Evolutionary conservation across 1,284 basidiomycete genomes (phyloP).

Genomic region (Heterobasidion parviporum): DNA sequence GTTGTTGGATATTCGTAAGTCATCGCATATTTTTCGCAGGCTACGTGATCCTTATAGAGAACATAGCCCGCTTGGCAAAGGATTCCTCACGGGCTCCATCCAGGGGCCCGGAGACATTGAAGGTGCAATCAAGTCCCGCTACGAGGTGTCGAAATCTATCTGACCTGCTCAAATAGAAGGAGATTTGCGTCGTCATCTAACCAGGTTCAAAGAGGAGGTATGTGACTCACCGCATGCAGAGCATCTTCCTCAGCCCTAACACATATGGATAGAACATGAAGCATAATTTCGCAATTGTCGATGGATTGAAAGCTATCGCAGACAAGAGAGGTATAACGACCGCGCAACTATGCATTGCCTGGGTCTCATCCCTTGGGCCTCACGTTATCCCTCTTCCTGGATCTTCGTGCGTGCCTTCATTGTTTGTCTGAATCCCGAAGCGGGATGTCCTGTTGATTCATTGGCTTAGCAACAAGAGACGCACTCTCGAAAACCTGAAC

Average conservation of each 20-base stretch:
- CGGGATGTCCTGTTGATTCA: not conserved
- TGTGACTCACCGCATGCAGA: not conserved
- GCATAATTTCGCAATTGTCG: slow-evolving; percentile 49
- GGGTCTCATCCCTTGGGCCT: slow-evolving; percentile 39
- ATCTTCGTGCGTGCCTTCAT: slow-evolving; percentile 31
- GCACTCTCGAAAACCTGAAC: slow-evolving; percentile 37
- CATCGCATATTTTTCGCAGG: not conserved
- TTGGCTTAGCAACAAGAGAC: slow-evolving; percentile 19
- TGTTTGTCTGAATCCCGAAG: not conserved
- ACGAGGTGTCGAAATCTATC: not conserved
- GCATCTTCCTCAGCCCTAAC: not conserved
- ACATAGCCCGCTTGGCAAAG: slow-evolving; percentile 39
- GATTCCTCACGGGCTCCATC: slow-evolving; percentile 45
- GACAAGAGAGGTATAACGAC: slow-evolving; percentile 40
- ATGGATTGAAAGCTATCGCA: slow-evolving; percentile 36
- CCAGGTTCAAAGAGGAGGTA: slow-evolving; percentile 27
- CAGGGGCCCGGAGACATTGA: slow-evolving; percentile 30
- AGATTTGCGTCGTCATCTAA: slow-evolving; percentile 26
- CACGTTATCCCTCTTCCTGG: slow-evolving; percentile 50
- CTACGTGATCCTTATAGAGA: not conserved
- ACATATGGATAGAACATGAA: slow-evolving; percentile 29
- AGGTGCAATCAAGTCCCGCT: slow-evolving; percentile 7
- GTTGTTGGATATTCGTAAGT: slow-evolving; percentile 40
- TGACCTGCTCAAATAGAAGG: slow-evolving; percentile 11
- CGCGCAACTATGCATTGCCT: slow-evolving; percentile 56